Base-by-base conservation (phyloP, 2,329 filamentous ascomycete species). In the Mariannaea sp. region DNA sequence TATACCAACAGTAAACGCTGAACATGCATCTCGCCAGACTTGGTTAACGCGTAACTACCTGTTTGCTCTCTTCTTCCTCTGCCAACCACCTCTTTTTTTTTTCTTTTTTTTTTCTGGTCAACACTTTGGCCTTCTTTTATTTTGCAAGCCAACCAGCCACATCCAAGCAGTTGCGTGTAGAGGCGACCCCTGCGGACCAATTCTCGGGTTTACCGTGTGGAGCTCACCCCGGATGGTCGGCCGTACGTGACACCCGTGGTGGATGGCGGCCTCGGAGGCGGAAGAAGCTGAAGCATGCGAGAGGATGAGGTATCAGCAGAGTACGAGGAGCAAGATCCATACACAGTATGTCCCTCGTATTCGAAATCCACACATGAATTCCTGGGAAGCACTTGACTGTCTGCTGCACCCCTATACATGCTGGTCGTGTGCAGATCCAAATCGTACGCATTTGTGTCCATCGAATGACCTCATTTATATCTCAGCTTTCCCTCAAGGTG, bases 11-110 rank as follows among this genome's bases (percentile, higher is more conserved):
- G 39, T 36, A 30, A 45, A 30, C 32, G 42, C 42, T 43, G 40
- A 42, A n/a, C 10, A 40, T 27, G 42, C 50, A 49, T 39, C 50
- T 49, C 45, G 50, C 50, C 33, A 26, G 42, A 47, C 50, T 33
- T 14, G 36, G 49, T 33, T 42, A 12, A 27, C 42, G 16, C 26
- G 41, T 41, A 45, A 12, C 48, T 41, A 39, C 47, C 40, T 22
- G 29, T 35, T 22, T 17, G 24, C 22, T 22, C 12, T 26, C 16
- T 29, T 26, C 42, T 19, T 24, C 24, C 44, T 33, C 44, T 36
- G 40, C 40, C 39, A 44, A 39, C 47, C 47, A 50, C 43, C 26
- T 42, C 16, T 47, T n/a, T 30, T 16, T 46, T 35, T 24, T 41
- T 42, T 32, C 49, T 35, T 7, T n/a, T 6, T n/a, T 16, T n/a